phyloP scores from a whole-genome alignment of 2,329 filamentous ascomycete genomes.

The Exserohilum turcica region DNA sequence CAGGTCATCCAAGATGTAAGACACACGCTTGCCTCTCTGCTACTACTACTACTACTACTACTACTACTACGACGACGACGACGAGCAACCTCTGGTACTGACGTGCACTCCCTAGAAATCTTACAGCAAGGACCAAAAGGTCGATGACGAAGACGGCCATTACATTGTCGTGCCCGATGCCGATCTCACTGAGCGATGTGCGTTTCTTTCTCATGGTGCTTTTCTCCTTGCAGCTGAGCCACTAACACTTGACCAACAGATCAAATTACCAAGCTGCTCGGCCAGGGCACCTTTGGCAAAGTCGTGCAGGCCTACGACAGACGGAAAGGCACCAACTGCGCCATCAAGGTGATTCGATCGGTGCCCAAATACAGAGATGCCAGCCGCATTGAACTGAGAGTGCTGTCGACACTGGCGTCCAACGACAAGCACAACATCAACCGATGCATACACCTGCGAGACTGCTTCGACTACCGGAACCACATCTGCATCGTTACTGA shows the following conservation, averaged over 20 bases:
- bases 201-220: conserved; percentile 48
- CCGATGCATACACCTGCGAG: conserved; percentile 92
- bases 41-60: no score
- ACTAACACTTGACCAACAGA: conserved; percentile 59
- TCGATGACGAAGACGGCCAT: conserved; percentile 96
- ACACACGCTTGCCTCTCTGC: no score
- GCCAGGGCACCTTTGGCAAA: conserved; percentile 97
- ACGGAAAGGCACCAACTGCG: conserved; percentile 77
- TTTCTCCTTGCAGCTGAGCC: not conserved
- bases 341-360: conserved; percentile 97
- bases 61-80: no score
- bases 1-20: conserved; percentile 65
- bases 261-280: conserved; percentile 84
- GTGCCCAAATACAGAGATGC: conserved; percentile 98
- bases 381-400: conserved; percentile 89
- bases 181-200: conserved; percentile 87
- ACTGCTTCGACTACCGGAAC: conserved; percentile 96
- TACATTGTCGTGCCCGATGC: conserved; percentile 91
- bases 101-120: conserved; percentile 50
- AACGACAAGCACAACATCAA: conserved; percentile 94
- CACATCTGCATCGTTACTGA: conserved; percentile 89
- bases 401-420: conserved; percentile 86
- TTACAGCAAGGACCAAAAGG: conserved; percentile 66
- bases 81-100: conserved; percentile 17
- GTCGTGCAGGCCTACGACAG: conserved; percentile 91